phyloP scores from a whole-genome alignment of 768 basidiomycete genomes.

The Auriculariales sp. region DNA sequence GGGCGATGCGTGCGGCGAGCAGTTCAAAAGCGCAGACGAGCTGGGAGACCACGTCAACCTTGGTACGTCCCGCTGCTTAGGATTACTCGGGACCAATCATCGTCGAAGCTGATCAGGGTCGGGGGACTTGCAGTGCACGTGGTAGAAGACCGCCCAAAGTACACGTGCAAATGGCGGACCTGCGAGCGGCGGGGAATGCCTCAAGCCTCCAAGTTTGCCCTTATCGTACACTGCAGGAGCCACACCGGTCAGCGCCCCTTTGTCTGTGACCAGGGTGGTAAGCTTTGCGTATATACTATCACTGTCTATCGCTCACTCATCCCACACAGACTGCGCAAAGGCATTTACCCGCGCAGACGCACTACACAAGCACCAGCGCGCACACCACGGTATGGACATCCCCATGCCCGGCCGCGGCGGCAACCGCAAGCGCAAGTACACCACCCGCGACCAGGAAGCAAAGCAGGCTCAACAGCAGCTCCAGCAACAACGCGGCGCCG shows the following conservation, averaged over 20 bases:
- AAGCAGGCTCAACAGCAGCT: too few relatives aligned
- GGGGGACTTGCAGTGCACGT: background rate
- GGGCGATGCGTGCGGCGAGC: background rate
- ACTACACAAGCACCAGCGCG: conserved; percentile 45
- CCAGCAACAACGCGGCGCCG: too few relatives aligned
- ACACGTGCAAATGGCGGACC: conserved; percentile 80
- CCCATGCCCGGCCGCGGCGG: conserved; percentile 63
- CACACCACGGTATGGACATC: conserved; percentile 68
- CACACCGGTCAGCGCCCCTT: conserved; percentile 95
- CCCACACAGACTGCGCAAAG: conserved; percentile 70
- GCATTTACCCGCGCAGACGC: conserved; percentile 93
- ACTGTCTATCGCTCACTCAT: background rate
- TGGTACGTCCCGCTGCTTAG: too few relatives aligned
- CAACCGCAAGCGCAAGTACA: conserved; percentile 47
- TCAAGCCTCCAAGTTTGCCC: conserved; percentile 79
- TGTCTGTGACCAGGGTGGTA: conserved; percentile 66
- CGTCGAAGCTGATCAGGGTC: too few relatives aligned
- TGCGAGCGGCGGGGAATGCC: conserved; percentile 68
- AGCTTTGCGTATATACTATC: conserved; percentile 13
- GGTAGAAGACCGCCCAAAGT: conserved; percentile 30
- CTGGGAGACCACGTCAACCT: background rate
- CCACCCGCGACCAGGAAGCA: background rate
- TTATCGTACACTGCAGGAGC: conserved; percentile 80
- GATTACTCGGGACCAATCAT: too few relatives aligned
- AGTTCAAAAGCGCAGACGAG: background rate